phyloP scores from a whole-genome alignment of 768 basidiomycete species.

The Hydnum rufescens region DNA sequence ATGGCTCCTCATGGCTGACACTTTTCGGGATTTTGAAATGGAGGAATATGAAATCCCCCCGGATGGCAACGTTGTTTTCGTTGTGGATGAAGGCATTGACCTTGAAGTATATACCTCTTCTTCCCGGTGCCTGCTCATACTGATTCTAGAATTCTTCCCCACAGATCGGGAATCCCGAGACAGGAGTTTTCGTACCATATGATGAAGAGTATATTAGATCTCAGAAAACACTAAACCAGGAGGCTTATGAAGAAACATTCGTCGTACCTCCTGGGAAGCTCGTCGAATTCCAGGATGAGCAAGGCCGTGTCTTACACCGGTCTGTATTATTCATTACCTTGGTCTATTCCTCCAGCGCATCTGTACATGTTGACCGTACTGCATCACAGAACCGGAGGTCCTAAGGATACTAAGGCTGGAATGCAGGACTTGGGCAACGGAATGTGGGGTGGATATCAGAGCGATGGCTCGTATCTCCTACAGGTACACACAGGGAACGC shows the following conservation, averaged over 20 bases:
- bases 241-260: not conserved
- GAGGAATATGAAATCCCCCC: slow-evolving; percentile 4
- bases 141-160: not conserved
- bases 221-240: not conserved
- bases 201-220: slow-evolving; percentile 7
- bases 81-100: slow-evolving; percentile 10
- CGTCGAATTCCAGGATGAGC: not conserved
- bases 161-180: slow-evolving; percentile 9
- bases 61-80: slow-evolving; percentile 9
- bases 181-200: slow-evolving; percentile 10
- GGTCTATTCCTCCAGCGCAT: not conserved
- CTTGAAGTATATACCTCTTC: slow-evolving; percentile 4
- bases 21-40: not conserved
- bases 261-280: not conserved
- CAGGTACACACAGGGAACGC: not conserved
- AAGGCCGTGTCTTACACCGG: not conserved
- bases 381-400: too few relatives aligned
- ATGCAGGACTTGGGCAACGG: not conserved
- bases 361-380: not conserved
- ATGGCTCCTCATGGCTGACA: not conserved
- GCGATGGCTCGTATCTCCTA: not conserved
- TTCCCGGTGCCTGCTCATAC: not conserved
- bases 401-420: too few relatives aligned
- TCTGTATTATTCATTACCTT: not conserved
- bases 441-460: not conserved